Conservation (phyloP, 2,329 filamentous ascomycete genomes). For the Epichloe coenophiala region DNA sequence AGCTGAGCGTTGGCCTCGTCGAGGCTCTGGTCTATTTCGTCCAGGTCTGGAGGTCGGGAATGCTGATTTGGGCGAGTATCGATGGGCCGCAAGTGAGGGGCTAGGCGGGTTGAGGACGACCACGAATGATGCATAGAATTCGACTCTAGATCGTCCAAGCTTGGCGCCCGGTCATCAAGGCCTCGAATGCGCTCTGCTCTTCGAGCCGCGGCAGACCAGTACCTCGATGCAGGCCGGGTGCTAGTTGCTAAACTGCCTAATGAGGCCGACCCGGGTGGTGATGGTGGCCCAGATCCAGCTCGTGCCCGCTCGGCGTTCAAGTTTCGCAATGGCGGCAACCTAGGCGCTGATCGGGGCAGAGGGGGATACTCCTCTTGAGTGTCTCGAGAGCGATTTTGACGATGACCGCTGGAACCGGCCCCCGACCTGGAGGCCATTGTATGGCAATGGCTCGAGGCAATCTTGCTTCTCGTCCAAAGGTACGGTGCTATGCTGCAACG, state of each 20-base stretch:
- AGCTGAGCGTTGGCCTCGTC: constrained; percentile 31
- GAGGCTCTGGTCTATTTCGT: constrained; percentile 25
- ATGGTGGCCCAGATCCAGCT: constrained; percentile 8
- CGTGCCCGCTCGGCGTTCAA: constrained; percentile 17
- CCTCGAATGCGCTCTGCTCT: constrained; percentile 24
- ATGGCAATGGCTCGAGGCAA: not conserved
- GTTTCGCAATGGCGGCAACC: constrained; percentile 20
- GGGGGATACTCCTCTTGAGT: constrained; percentile 19
- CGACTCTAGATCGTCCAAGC: constrained; percentile 15
- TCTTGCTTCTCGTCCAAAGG: not conserved
- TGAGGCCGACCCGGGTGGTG: not conserved
- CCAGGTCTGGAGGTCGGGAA: constrained; percentile 16
- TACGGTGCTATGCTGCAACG: no score
- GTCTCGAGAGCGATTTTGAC: constrained; percentile 17
- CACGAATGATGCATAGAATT: constrained; percentile 15
- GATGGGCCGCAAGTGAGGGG: constrained; percentile 12
- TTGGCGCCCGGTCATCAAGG: constrained; percentile 16
- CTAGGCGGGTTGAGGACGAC: constrained; percentile 12
- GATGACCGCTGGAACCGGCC: constrained; percentile 17
- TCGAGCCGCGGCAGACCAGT: constrained; percentile 17
- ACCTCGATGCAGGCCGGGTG: constrained; percentile 5
- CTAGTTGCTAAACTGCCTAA: not conserved
- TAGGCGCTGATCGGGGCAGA: constrained; percentile 13
- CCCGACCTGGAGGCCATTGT: constrained; percentile 21
- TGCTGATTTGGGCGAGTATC: constrained; percentile 6